Conservation (phyloP, 106 monocot genomes). For the Allium fistulosum region DNA sequence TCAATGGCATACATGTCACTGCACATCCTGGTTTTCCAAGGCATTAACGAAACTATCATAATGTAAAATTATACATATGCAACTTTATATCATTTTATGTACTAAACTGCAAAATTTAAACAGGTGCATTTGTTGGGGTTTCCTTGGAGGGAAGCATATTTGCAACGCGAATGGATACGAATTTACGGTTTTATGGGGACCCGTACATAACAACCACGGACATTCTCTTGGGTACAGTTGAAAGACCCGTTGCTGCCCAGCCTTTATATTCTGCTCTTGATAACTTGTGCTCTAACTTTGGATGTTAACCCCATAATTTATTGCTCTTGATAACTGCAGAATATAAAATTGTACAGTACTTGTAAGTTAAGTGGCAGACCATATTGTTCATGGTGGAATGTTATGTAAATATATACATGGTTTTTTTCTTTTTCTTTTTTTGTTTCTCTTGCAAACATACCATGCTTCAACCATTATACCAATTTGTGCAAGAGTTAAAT, state of each 20-base stretch:
- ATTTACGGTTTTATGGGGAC: constrained; percentile 70
- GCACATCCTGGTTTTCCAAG: no score
- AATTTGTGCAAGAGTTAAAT: no score
- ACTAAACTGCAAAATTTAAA: neutral
- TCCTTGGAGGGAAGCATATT: constrained; percentile 75
- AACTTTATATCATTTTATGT: no score
- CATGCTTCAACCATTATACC: no score
- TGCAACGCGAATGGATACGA: constrained; percentile 50
- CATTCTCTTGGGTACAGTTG: constrained; percentile 64
- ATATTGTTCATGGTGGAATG: no score
- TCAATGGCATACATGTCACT: no score
- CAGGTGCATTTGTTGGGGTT: constrained; percentile 84
- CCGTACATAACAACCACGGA: constrained; percentile 60
- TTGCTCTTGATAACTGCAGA: neutral
- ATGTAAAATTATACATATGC: no score
- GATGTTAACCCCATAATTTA: neutral
- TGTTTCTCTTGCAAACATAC: no score
- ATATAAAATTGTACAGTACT: neutral
- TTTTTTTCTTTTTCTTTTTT: no score
- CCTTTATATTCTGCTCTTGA: constrained; percentile 60
- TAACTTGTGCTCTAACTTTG: constrained; percentile 21
- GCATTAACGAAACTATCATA: no score
- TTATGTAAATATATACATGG: no score
- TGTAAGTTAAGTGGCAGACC: neutral
- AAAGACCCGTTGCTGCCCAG: constrained; percentile 59